A percentile compares a stretch with the other conserved stretches of the same genome.
Evolutionary conservation across 306 rosid genomes (phyloP).

Genomic region (Acacia acuminata): DNA sequence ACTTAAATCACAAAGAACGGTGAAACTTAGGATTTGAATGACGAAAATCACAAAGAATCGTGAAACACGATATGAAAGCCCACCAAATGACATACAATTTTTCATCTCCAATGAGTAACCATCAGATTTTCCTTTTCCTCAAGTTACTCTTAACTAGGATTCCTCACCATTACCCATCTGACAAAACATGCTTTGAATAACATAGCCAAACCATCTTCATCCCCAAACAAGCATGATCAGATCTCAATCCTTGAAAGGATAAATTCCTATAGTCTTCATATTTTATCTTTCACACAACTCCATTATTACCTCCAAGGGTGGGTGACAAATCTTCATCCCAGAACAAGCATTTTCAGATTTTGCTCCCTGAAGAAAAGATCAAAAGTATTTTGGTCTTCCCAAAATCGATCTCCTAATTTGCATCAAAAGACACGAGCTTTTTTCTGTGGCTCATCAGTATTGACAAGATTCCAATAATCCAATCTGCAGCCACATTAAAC

Average conservation of each 20-base stretch:
- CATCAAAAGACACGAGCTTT: not conserved
- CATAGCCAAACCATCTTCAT: not conserved
- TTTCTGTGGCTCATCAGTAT: not conserved
- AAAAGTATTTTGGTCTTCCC: not conserved
- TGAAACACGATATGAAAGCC: not conserved
- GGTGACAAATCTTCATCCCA: not conserved
- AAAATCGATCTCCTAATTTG: not conserved
- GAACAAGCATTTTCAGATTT: not conserved
- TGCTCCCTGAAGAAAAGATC: not conserved
- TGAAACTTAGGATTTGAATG: not conserved
- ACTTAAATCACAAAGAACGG: too few relatives aligned
- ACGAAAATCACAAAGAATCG: not conserved
- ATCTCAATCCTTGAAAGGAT: not conserved
- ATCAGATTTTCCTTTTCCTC: not conserved
- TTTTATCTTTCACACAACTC: not conserved
- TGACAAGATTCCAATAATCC: slow-evolving; percentile 15
- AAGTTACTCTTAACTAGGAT: not conserved
- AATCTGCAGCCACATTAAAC: slow-evolving; percentile 32
- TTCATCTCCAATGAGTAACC: not conserved
- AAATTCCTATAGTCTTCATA: not conserved
- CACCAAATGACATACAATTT: not conserved
- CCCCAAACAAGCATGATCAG: not conserved
- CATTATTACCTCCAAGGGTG: not conserved
- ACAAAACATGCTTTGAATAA: not conserved
- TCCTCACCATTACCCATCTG: not conserved